Base-by-base conservation (phyloP, 345 rosid species). In the Acer negundo region DNA sequence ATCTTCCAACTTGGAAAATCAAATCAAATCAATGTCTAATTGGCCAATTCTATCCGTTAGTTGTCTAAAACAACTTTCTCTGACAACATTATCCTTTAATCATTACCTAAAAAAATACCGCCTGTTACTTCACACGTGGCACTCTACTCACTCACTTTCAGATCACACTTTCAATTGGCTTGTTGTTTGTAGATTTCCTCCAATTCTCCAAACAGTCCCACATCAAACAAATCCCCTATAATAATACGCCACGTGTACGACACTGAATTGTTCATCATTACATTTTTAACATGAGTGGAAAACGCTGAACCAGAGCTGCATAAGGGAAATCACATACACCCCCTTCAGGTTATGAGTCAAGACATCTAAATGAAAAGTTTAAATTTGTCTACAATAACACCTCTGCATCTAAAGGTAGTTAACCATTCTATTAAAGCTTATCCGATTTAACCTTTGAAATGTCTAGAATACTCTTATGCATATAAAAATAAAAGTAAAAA, bases 181-280 rank as follows among this genome's bases (percentile, higher is more conserved):
- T 35, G 70, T 59, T n/a, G 66, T 46, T 46, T 26, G 70, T 77
- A 77, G 79, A 83, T 80, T 77, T 70, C 77, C 73, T 68, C n/a
- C 24, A n/a, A n/a, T n/a, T n/a, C 72, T 15, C 19, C 9, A 75
- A 56, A 5, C 1, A 66, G 44, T 42, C 73, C 71, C 58, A 75
- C 73, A 0, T 9, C 15, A 35, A 35, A 19, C 40, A 5, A 38
- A 20, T 17, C 0, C 40, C 58, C 67, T 44, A 20, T 67, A 1
- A 75, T 55, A n/a, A 16, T 6, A 3, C 8, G 78, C 70, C 78
- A 75, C 78, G 72, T 66, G 63, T 66, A 31, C 38, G 9, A 12
- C n/a, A 11, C 26, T 47, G 13, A 28, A 19, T 68, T 74, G 55
- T 16, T 13, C 19, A 47, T 47, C 26, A 74, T 46, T 26, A 62